Percentiles rank a stretch among this genome's conserved stretches.
These are phyloP conservation scores for Rhodotorula sp. DNA, from an alignment of 1,284 basidiomycete genomes.

Conservation along the genomic window DNA sequence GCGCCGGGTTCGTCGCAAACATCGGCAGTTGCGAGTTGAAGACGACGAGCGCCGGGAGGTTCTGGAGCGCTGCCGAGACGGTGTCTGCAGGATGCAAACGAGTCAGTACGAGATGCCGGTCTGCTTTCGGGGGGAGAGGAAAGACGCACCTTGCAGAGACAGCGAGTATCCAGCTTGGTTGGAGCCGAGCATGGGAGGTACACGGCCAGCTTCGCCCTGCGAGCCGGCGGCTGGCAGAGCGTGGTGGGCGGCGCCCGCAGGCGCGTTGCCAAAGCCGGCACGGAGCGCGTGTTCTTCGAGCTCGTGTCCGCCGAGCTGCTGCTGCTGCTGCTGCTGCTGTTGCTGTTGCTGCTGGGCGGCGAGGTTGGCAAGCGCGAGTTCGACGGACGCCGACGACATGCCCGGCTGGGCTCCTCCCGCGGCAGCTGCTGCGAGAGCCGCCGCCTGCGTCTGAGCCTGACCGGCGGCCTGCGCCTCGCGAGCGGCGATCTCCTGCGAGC, in stretches of 20 bases:
- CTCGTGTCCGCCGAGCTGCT: constrained; percentile 66
- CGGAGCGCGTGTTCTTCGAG: constrained; percentile 24
- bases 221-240: constrained; percentile 28
- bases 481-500: constrained; percentile 55
- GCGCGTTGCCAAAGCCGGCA: constrained; percentile 7
- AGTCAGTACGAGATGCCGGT: not conserved
- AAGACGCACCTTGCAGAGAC: constrained; percentile 37
- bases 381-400: constrained; percentile 47
- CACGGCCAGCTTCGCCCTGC: constrained; percentile 24
- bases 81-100: constrained; percentile 47
- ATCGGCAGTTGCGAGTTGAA: constrained; percentile 64
- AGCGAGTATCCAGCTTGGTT: constrained; percentile 45
- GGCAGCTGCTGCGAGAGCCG: constrained; percentile 1
- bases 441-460: constrained; percentile 10
- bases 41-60: constrained; percentile 68
- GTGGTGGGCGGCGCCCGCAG: constrained; percentile 24
- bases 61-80: constrained; percentile 67
- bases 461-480: constrained; percentile 47
- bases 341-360: constrained; percentile 62
- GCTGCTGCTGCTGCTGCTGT: constrained; percentile 61
- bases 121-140: no score
- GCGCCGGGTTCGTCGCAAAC: constrained; percentile 72
- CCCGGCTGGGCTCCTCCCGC: constrained; percentile 11
- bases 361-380: constrained; percentile 60
- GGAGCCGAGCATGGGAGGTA: constrained; percentile 36